These are phyloP conservation scores for Xylaria digitata DNA, from an alignment of 2,329 filamentous ascomycete species.

Conservation along the genomic window DNA sequence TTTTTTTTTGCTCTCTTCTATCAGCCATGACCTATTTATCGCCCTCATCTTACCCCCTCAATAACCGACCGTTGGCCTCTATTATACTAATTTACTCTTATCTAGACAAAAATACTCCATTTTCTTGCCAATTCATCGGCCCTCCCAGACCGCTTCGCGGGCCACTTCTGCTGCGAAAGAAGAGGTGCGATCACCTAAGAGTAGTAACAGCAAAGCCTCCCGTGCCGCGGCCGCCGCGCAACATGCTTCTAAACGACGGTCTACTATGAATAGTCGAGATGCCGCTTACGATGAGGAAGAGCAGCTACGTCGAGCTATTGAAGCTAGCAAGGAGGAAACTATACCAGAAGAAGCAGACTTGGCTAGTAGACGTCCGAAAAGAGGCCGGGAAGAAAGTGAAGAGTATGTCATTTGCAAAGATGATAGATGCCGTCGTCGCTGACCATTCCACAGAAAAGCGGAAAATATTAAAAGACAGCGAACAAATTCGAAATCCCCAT, in stretches of 20 bases:
- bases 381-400: constrained; percentile 90
- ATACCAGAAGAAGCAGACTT: constrained; percentile 64
- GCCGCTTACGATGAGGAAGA: constrained; percentile 97
- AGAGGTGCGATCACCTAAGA: constrained; percentile 64
- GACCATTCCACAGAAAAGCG: constrained; percentile 67
- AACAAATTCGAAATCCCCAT: constrained; percentile 79
- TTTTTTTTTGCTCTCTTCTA: background rate
- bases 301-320: constrained; percentile 86
- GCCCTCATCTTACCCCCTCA: constrained; percentile 19
- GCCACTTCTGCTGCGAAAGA: constrained; percentile 76
- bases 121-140: constrained; percentile 69
- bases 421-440: constrained; percentile 39
- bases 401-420: constrained; percentile 72
- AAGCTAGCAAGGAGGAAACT: constrained; percentile 90
- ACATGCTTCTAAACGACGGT: constrained; percentile 79
- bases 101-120: constrained; percentile 73
- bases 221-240: constrained; percentile 62
- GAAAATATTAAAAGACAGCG: constrained; percentile 82
- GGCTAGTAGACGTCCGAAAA: constrained; percentile 76
- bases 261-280: constrained; percentile 96
- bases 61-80: background rate
- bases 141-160: constrained; percentile 67
- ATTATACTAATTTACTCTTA: constrained; percentile 54
- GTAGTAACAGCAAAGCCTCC: constrained; percentile 66
- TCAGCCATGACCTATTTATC: constrained; percentile 21